These are phyloP conservation scores for Coelastrella sp. DNA, from an alignment of 139 green algal genomes.

Conservation along the genomic window DNA sequence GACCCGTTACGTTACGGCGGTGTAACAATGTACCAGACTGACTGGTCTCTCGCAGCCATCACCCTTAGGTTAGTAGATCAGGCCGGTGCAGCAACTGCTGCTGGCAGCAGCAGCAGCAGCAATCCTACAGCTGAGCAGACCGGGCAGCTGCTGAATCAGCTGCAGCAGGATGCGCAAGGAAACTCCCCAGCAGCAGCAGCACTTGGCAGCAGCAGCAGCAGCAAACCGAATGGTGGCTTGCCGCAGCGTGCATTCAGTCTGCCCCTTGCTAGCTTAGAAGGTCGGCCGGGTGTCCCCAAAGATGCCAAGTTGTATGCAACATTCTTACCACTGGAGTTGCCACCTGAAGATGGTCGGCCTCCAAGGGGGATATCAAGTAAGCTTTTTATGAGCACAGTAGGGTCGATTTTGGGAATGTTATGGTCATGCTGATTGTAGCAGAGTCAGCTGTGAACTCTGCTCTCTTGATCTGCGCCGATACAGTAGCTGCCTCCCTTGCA, in stretches of 20 bases:
- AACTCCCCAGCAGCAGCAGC: constrained; percentile 8
- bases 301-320: constrained; percentile 80
- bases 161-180: not conserved
- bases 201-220: constrained; percentile 26
- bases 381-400: too few relatives aligned
- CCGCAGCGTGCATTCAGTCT: constrained; percentile 71
- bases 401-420: too few relatives aligned
- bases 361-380: constrained; percentile 77
- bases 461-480: too few relatives aligned
- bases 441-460: too few relatives aligned
- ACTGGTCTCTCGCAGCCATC: constrained; percentile 92
- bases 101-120: constrained; percentile 1
- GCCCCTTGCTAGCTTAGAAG: constrained; percentile 88
- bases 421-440: too few relatives aligned
- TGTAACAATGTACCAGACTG: constrained; percentile 94
- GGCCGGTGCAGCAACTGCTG: not conserved
- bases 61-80: constrained; percentile 65
- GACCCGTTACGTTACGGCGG: constrained; percentile 85
- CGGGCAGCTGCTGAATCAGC: constrained; percentile 28
- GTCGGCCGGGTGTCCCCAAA: constrained; percentile 60
- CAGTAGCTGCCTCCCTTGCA: too few relatives aligned
- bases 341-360: constrained; percentile 30
- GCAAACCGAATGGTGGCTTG: constrained; percentile 11
- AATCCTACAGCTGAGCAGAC: constrained; percentile 6
- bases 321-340: constrained; percentile 78